Evolutionary conservation across 202 grass and related monocot genomes (phyloP), one percentile per base, ranked within the genome.

Genomic region (Musa balbisiana): DNA sequence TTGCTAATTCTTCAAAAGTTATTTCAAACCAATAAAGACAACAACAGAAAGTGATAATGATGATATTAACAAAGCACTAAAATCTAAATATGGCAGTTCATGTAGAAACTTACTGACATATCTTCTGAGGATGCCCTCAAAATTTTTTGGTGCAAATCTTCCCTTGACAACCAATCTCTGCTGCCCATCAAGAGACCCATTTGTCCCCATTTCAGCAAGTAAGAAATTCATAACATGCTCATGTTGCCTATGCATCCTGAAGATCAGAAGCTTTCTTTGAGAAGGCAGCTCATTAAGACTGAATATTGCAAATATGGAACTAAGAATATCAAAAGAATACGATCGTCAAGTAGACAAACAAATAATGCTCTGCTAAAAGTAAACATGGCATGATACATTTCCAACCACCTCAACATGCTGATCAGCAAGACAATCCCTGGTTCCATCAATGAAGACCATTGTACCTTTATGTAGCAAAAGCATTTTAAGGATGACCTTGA

Each of bases 141-240:
- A 98, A 82, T 98, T 94, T 74, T 94, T 98, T 0, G 91, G 91
- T 23, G 91, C 88, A 81, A 98, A 98, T 80, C 95, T 87, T 80
- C 95, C 95, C 85, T 98, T 92, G 53, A 98, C 81, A 76, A 98
- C 89, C 78, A 94, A 74, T 77, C 95, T 88, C 75, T 98, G 89
- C 62, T 98, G 91, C 14, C 91, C 95, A 90, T 98, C 95, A 71
- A 99, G 91, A 62, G 91, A 99, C 66, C 91, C 91, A 80, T 91
- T 99, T 76, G 95, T 99, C 74, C 91, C 95, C 91, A 99, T 94
- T 83, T 94, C 91, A 88, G 95, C 88, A 80, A 99, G 91, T 77
- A 93, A 83, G 64, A 93, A 97, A 62, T 71, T 89, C 94, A 97
- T 97, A 55, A 94, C 95, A 24, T 98, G 91, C 83, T 98, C 91